Percentiles rank a stretch among this genome's conserved stretches.
Conservation (phyloP, 179 eudicot genomes). For the Silene vulgaris region DNA sequence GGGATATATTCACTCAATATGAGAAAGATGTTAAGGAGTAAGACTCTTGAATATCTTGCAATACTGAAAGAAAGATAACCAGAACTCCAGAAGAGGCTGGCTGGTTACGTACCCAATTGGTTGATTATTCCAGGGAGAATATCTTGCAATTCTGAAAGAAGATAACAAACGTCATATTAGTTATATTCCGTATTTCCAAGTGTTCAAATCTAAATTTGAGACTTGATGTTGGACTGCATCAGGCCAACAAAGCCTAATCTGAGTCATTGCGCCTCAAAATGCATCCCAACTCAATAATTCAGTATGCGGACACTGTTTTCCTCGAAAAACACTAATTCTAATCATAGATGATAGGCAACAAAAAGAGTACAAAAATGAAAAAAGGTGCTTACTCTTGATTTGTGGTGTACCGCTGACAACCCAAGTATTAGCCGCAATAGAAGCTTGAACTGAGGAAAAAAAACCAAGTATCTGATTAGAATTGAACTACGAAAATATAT, state of each 20-base stretch:
- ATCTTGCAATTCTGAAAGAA: slow-evolving; percentile 71
- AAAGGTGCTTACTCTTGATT: slow-evolving; percentile 13
- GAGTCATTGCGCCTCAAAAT: not conserved
- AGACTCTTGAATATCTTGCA: not conserved
- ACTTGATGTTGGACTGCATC: too few relatives aligned
- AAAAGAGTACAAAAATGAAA: not conserved
- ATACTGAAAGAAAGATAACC: not conserved
- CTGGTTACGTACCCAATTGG: slow-evolving; percentile 64
- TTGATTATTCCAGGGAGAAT: slow-evolving; percentile 84
- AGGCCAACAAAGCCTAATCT: not conserved
- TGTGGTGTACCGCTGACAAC: slow-evolving; percentile 19
- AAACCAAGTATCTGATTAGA: not conserved
- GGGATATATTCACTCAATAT: not conserved
- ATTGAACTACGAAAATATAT: not conserved
- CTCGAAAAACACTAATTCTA: not conserved
- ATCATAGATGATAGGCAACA: not conserved
- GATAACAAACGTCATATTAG: too few relatives aligned
- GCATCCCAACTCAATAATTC: not conserved
- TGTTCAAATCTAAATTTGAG: not conserved
- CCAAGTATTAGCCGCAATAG: slow-evolving; percentile 17
- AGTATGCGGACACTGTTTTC: not conserved
- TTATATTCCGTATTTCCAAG: not conserved
- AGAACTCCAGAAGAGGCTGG: not conserved
- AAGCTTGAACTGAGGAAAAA: slow-evolving; percentile 17
- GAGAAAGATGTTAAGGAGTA: not conserved